phyloP scores from a whole-genome alignment of 2,329 filamentous ascomycete species.

The Calonectria pteridis region DNA sequence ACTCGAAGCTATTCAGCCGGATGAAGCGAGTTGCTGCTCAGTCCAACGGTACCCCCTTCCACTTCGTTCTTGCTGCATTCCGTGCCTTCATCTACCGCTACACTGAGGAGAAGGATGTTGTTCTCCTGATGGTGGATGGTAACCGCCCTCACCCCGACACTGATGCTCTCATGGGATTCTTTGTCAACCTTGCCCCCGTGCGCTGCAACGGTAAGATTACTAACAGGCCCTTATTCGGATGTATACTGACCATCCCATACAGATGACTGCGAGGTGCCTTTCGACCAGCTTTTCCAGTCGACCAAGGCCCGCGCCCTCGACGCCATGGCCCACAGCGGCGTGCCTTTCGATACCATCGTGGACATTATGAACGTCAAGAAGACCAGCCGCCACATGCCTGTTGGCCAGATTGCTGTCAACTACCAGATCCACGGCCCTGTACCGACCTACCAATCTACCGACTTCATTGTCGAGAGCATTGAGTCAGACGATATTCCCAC shows the following conservation, averaged over 20 bases:
- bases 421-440: slow-evolving; percentile 43
- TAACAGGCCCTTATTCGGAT: neutral
- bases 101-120: slow-evolving; percentile 40
- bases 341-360: slow-evolving; percentile 43
- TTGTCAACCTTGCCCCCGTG: slow-evolving; percentile 42
- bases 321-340: slow-evolving; percentile 38
- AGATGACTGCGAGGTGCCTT: slow-evolving; percentile 39
- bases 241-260: neutral
- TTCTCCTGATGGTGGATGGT: slow-evolving; percentile 42
- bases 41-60: slow-evolving; percentile 39
- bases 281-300: slow-evolving; percentile 40
- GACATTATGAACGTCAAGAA: slow-evolving; percentile 38
- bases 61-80: slow-evolving; percentile 44
- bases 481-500: slow-evolving; percentile 42
- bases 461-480: slow-evolving; percentile 39
- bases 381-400: slow-evolving; percentile 39
- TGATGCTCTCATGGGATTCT: slow-evolving; percentile 41
- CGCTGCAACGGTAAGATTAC: slow-evolving; percentile 33
- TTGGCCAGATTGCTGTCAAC: slow-evolving; percentile 43
- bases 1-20: slow-evolving; percentile 37
- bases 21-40: slow-evolving; percentile 43
- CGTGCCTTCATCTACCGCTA: slow-evolving; percentile 42
- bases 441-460: slow-evolving; percentile 35
- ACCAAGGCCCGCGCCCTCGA: slow-evolving; percentile 38
- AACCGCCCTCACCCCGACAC: slow-evolving; percentile 41